Percentiles rank a stretch among this genome's conserved stretches.
These are phyloP conservation scores for Lentinula raphanica DNA, from an alignment of 768 basidiomycete species.

Conservation along the genomic window DNA sequence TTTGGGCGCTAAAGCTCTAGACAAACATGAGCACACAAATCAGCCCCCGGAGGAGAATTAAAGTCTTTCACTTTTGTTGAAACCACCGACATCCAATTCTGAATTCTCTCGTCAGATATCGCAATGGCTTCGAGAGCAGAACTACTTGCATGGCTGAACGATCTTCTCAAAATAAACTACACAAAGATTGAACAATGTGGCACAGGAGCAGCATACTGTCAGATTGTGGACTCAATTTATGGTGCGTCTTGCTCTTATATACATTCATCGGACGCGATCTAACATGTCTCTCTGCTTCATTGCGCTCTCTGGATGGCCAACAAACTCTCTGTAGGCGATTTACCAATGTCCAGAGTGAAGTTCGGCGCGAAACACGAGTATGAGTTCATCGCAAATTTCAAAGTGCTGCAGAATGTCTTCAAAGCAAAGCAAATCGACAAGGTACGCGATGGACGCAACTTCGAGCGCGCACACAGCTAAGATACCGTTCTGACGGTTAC, in stretches of 20 bases:
- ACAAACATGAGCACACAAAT: neutral
- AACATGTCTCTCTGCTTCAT: constrained; percentile 11
- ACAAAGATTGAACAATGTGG: constrained; percentile 93
- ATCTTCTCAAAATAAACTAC: constrained; percentile 85
- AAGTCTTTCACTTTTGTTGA: neutral
- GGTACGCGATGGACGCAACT: constrained; percentile 36
- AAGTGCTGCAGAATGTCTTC: constrained; percentile 91
- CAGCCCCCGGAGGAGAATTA: neutral
- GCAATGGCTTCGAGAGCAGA: constrained; percentile 66
- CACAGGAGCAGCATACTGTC: constrained; percentile 89
- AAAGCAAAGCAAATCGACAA: constrained; percentile 92
- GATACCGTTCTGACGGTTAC: too few species aligned
- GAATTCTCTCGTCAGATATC: neutral
- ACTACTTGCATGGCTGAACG: constrained; percentile 89
- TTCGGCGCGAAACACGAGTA: constrained; percentile 96
- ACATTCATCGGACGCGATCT: constrained; percentile 15
- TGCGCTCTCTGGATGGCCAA: constrained; percentile 8
- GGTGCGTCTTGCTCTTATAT: constrained; percentile 34
- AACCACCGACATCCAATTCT: neutral
- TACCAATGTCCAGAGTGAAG: constrained; percentile 91
- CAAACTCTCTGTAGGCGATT: constrained; percentile 53
- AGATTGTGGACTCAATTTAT: constrained; percentile 92
- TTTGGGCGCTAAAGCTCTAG: neutral
- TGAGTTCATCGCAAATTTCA: constrained; percentile 93
- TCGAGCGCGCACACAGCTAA: constrained; percentile 2